A percentile compares a stretch with the other conserved stretches of the same genome.
phyloP scores from a whole-genome alignment of 2,329 filamentous ascomycete species.

The Triangularia verruculosa region DNA sequence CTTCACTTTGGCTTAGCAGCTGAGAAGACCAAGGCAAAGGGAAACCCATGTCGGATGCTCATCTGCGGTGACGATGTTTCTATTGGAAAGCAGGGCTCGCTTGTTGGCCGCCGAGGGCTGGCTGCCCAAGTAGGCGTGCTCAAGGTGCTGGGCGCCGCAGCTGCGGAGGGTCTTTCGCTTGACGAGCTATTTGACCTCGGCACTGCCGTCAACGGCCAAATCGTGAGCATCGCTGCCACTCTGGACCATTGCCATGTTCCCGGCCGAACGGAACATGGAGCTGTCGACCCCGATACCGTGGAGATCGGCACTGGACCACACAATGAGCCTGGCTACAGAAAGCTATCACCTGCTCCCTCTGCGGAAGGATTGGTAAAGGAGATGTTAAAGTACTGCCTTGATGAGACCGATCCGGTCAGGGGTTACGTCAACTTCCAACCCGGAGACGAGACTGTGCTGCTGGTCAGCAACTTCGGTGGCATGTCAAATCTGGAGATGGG shows the following conservation, averaged over 20 bases:
- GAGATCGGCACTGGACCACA: constrained; percentile 67
- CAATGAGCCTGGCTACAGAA: constrained; percentile 61
- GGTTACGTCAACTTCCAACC: constrained; percentile 48
- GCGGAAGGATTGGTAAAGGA: constrained; percentile 50
- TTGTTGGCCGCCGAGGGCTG: constrained; percentile 60
- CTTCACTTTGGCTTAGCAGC: constrained; percentile 60
- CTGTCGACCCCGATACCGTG: constrained; percentile 48
- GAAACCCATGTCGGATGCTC: constrained; percentile 54
- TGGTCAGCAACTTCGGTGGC: constrained; percentile 60
- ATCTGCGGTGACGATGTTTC: constrained; percentile 65
- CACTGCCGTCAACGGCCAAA: constrained; percentile 47
- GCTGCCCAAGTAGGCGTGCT: constrained; percentile 60
- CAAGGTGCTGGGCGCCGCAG: constrained; percentile 54
- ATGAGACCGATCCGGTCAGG: constrained; percentile 51
- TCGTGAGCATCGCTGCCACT: constrained; percentile 56
- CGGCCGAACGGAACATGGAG: constrained; percentile 48
- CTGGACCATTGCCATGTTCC: constrained; percentile 61
- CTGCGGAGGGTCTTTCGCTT: constrained; percentile 45
- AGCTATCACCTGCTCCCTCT: constrained; percentile 51
- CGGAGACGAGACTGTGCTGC: constrained; percentile 49
- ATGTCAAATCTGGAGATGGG: constrained; percentile 57
- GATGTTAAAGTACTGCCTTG: constrained; percentile 59
- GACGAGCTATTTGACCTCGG: constrained; percentile 51
- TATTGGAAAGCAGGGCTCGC: constrained; percentile 54
- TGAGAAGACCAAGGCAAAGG: constrained; percentile 54